Base-by-base conservation (phyloP, 2,329 filamentous ascomycete genomes). In the Aureobasidium leucospermi region DNA sequence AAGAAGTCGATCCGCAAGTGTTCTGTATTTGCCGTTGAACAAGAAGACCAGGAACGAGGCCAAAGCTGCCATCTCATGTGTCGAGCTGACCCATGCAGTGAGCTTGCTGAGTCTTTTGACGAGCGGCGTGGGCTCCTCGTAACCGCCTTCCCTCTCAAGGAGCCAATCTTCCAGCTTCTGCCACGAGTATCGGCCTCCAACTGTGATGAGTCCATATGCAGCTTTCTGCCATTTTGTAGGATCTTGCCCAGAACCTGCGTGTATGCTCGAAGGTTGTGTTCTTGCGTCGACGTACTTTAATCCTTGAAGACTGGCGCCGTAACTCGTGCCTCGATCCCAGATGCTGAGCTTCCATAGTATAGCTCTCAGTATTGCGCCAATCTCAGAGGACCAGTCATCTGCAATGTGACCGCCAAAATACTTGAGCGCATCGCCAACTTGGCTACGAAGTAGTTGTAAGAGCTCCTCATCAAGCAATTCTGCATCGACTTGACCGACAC, bases 321-420 rank as follows among this genome's bases (percentile, higher is more conserved):
- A 97, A 5, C 89, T 95, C 41, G 94, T 90, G 72, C 96, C 87
- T 72, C 96, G 90, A 73, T 97, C 92, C 94, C 94, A 99, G 61
- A 99, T 86, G 15, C 89, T 90, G 63, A 99, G 82, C 75, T 99
- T 99, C 79, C 96, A 99, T 7, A 99, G 78, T 3, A 91, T 78
- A 1, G 87, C 84, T 48, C 93, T 82, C 59, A 99, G 79, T 0
- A 79, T 82, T 31, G 96, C 80, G 63, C 88, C 80, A 58, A 97
- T 93, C 75, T 97, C 94, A 56, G 89, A 81, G 13, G 86, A 85
- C 85, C 90, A 96, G 68, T 96, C 89, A 71, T 96, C 90, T 61
- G 88, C 84, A 46, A 96, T 75, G 71, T 92, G 84, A 15, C 79
- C 86, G 48, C 88, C 87, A 65, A 92, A 88, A 72, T 96, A 94